Evolutionary conservation across 345 rosid species (phyloP), one percentile per base, ranked within the genome.

Genomic region (Camelina hispida): DNA sequence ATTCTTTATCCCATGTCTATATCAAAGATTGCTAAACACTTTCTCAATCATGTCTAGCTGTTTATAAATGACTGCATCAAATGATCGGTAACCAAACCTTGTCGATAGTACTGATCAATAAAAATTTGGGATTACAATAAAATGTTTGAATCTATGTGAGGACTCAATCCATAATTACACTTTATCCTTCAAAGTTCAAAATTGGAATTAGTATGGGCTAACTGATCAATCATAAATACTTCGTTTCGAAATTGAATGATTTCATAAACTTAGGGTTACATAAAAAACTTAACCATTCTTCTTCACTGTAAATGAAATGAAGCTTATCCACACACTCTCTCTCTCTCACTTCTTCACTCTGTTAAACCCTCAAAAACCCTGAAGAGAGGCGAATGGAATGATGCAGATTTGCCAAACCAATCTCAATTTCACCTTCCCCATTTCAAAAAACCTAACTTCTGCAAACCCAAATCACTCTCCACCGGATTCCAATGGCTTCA

Each of bases 371-470:
- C 7, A 5, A 62, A 67, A 61, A 34, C 83, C 69, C 63, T 46
- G 16, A 44, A 22, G 22, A 66, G 14, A 46, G n/a, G 2, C 47
- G 64, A 37, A 57, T 16, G 64, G 64, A 51, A 74, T 75, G 66
- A 87, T 88, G 96, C 91, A 78, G 82, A 62, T 85, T 75, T 88
- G 87, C 22, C 93, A 81, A 69, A 18, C 80, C 38, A 78, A 79
- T 69, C 76, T 44, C 5, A 71, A 71, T 68, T 78, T 82, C 82
- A 22, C 89, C 66, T 81, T 84, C 73, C 82, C 88, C 23, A 87
- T 82, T 76, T 78, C 85, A 56, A 71, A 53, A 84, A 85, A 81
- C 78, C 78, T 54, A 68, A 61, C 25, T 50, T 75, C 75, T 56
- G 70, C 62, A 69, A 76, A 77, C 74, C 72, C 61, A 80, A 13